Evolutionary conservation across 2,329 filamentous ascomycete species (phyloP).

Genomic region (Ceratocystis diversiconidia): DNA sequence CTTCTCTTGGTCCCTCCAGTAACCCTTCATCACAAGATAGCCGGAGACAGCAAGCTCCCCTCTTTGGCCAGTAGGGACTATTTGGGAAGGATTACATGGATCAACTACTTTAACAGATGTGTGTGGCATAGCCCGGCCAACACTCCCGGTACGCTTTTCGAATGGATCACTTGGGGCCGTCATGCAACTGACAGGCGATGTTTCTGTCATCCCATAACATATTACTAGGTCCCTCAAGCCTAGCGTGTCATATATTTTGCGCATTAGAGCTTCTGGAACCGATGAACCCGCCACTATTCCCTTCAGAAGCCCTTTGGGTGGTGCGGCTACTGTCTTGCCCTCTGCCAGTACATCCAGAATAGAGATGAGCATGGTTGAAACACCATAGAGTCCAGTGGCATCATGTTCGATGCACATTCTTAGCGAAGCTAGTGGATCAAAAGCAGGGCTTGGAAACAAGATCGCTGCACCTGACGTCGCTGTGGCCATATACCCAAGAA

Average conservation of each 20-base stretch:
- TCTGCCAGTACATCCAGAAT: slow-evolving; percentile 61
- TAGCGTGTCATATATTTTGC: slow-evolving; percentile 53
- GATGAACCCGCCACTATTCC: slow-evolving; percentile 80
- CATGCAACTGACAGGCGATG: slow-evolving; percentile 65
- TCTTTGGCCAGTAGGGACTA: slow-evolving; percentile 48
- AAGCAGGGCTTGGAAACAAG: slow-evolving; percentile 74
- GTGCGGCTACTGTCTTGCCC: slow-evolving; percentile 23
- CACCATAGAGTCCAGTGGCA: slow-evolving; percentile 63
- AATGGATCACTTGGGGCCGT: slow-evolving; percentile 64
- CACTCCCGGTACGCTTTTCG: slow-evolving; percentile 55
- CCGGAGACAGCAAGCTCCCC: slow-evolving; percentile 76
- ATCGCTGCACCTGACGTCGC: slow-evolving; percentile 67
- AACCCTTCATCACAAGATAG: slow-evolving; percentile 82
- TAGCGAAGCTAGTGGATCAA: slow-evolving; percentile 63
- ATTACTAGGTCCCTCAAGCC: slow-evolving; percentile 76
- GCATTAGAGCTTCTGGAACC: slow-evolving; percentile 74
- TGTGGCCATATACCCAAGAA: slow-evolving; percentile 92
- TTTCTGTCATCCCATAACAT: slow-evolving; percentile 96
- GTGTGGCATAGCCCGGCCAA: slow-evolving; percentile 74
- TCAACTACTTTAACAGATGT: slow-evolving; percentile 64
- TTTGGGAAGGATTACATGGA: slow-evolving; percentile 40
- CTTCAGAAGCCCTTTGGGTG: slow-evolving; percentile 46
- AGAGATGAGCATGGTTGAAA: slow-evolving; percentile 87
- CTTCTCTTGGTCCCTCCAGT: slow-evolving; percentile 59
- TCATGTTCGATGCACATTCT: slow-evolving; percentile 37